phyloP scores from a whole-genome alignment of 2,329 filamentous ascomycete species.

The Rutstroemia sp. region DNA sequence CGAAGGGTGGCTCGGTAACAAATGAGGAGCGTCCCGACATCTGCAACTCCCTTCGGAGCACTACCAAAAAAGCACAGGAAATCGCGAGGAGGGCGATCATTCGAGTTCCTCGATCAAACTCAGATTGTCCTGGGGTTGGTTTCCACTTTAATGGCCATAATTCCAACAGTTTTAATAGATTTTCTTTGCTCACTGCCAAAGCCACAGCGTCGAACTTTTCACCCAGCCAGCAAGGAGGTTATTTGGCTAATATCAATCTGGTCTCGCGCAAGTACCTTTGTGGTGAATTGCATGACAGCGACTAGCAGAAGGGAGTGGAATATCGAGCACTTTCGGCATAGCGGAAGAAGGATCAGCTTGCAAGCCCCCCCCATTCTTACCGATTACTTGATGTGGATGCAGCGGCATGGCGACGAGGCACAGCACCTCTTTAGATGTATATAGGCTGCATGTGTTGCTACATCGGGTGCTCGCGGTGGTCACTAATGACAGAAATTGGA shows the following conservation, averaged over 20 bases:
- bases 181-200: slow-evolving; percentile 1
- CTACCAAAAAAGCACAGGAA: slow-evolving; percentile 2
- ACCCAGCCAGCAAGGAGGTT: slow-evolving; percentile 1
- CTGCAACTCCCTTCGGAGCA: slow-evolving; percentile 2
- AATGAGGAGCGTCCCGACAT: slow-evolving; percentile 11
- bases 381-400: slow-evolving; percentile 10
- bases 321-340: slow-evolving; percentile 4
- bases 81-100: slow-evolving; percentile 3
- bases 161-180: slow-evolving; percentile 1
- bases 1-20: slow-evolving; percentile 6
- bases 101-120: slow-evolving; percentile 1
- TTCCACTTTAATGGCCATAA: slow-evolving; percentile 5
- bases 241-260: slow-evolving; percentile 3
- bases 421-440: slow-evolving; percentile 4
- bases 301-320: slow-evolving; percentile 1
- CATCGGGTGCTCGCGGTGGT: not conserved
- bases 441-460: slow-evolving; percentile 6
- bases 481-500: slow-evolving; percentile 8
- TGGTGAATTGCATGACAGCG: slow-evolving; percentile 3
- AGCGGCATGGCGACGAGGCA: slow-evolving; percentile 10
- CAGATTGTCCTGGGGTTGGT: slow-evolving; percentile 2
- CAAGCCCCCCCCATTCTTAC: slow-evolving; percentile 5
- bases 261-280: slow-evolving; percentile 1
- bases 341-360: slow-evolving; percentile 7
- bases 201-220: not conserved